Conservation (phyloP, 495 filamentous ascomycete genomes). For the Aspergillus saccharolyticus region DNA sequence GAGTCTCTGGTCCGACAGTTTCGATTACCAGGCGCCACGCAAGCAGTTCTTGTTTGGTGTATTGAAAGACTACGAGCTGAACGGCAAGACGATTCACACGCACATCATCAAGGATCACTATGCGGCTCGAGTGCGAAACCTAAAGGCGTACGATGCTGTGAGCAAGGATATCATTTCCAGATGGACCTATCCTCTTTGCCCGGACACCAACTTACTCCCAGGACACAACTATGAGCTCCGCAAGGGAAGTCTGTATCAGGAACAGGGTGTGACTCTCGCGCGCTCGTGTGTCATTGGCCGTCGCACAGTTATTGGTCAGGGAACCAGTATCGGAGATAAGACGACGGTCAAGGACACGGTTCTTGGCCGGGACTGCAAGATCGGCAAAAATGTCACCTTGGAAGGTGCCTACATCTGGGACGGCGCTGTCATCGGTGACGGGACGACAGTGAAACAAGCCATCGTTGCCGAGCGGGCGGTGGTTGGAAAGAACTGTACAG, state of each 20-base stretch:
- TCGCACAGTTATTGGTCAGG: conserved; percentile 69
- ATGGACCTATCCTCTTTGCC: conserved; percentile 91
- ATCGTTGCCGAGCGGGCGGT: conserved; percentile 68
- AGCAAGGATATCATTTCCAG: conserved; percentile 79
- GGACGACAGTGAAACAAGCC: conserved; percentile 60
- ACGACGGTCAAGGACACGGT: conserved; percentile 64
- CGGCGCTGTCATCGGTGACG: conserved; percentile 67
- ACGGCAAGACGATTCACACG: conserved; percentile 92
- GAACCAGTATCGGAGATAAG: conserved; percentile 68
- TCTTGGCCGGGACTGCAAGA: conserved; percentile 75
- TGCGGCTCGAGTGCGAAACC: conserved; percentile 74
- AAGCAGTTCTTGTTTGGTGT: conserved; percentile 87
- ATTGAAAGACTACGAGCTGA: conserved; percentile 92
- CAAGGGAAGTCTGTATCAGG: conserved; percentile 63
- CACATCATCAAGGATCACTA: conserved; percentile 74
- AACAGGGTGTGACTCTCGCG: conserved; percentile 65
- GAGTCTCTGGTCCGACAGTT: conserved; percentile 93
- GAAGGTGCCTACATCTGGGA: conserved; percentile 90
- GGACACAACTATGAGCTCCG: conserved; percentile 69
- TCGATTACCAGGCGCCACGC: conserved; percentile 88
- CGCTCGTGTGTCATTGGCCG: conserved; percentile 60
- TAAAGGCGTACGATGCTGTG: conserved; percentile 88
- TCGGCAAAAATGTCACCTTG: conserved; percentile 78
- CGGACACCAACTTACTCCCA: conserved; percentile 76
- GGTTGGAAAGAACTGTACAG: conserved; percentile 62